Conservation (phyloP, 306 rosid genomes). For the Trichosanthes truncata region DNA sequence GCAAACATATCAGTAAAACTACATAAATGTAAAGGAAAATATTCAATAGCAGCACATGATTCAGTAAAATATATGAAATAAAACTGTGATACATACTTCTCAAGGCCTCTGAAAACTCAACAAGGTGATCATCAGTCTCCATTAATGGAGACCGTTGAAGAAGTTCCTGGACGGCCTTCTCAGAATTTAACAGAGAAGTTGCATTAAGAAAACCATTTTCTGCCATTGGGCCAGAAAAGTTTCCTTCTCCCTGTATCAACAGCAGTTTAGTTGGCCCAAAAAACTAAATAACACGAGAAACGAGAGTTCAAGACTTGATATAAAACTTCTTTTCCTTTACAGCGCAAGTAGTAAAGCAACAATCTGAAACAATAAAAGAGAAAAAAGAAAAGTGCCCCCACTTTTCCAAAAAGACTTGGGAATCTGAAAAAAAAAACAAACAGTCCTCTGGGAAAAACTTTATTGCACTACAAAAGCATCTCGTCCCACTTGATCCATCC, state of each 20-base stretch:
- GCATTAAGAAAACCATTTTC: slow-evolving; percentile 62
- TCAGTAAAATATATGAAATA: neutral
- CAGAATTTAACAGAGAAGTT: slow-evolving; percentile 50
- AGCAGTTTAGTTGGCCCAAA: slow-evolving; percentile 16
- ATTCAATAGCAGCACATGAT: neutral
- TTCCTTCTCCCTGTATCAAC: slow-evolving; percentile 48
- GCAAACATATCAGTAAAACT: neutral
- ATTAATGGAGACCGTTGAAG: slow-evolving; percentile 50
- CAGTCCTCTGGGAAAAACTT: neutral
- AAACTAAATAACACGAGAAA: neutral
- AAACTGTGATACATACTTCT: slow-evolving; percentile 57
- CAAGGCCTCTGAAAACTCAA: slow-evolving; percentile 94
- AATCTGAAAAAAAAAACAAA: neutral
- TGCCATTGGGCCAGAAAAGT: slow-evolving; percentile 32
- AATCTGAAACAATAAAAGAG: neutral
- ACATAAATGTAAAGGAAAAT: neutral
- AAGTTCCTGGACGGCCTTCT: slow-evolving; percentile 73
- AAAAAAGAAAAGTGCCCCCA: neutral
- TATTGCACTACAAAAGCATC: neutral
- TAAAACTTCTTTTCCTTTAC: neutral
- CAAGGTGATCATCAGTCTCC: slow-evolving; percentile 78
- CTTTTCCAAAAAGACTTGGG: neutral
- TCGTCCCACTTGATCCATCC: neutral
- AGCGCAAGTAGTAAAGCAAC: neutral
- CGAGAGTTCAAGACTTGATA: neutral